Base-by-base conservation (phyloP, 345 rosid species). In the Citrus hindsii region DNA sequence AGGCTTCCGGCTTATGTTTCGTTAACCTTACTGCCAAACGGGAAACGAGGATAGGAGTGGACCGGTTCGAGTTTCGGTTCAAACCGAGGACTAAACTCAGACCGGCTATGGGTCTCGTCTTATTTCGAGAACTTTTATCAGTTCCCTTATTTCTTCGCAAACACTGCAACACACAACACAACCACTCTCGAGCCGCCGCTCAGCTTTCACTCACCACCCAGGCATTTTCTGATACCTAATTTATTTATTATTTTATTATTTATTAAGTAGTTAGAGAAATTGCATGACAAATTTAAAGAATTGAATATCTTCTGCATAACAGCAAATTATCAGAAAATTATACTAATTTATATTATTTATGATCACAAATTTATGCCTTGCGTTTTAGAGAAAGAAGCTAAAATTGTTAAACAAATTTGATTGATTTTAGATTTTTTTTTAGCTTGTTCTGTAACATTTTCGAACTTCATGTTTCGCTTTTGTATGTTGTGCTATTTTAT, bases 1-100 rank as follows among this genome's bases (percentile, higher is more conserved):
- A 46, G 51, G 18, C 51, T 46, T 1, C 16, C 0, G 4, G 7
- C 18, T 12, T 46, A 0, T 46, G 51, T 13, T 46, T 0, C 51
- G 18, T 46, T 53, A 18, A 53, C 2, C 7, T 19, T 19, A 53
- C 0, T 18, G 58, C 22, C 22, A 53, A 53, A 18, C 12, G 58
- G 22, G 22, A 19, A 53, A 5, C n/a, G 4, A 13, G 22, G 6
- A 18, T 53, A 0, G 2, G 22, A 53, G 6, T 53, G 58, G n/a
- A 53, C 8, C 2, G 58, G 58, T 18, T 53, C 58, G 22, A 19
- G 7, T 18, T 16, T 53, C 22, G 58, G 58, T 53, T 53, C 22
- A 53, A 5, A 53, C 22, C 58, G 22, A 53, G 7, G 21, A 4
- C 58, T 19, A 0, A 51, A 18, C 8, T 53, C 58, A 53, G 56